phyloP scores from a whole-genome alignment of 768 basidiomycete genomes.

The Kockovaella imperatae region DNA sequence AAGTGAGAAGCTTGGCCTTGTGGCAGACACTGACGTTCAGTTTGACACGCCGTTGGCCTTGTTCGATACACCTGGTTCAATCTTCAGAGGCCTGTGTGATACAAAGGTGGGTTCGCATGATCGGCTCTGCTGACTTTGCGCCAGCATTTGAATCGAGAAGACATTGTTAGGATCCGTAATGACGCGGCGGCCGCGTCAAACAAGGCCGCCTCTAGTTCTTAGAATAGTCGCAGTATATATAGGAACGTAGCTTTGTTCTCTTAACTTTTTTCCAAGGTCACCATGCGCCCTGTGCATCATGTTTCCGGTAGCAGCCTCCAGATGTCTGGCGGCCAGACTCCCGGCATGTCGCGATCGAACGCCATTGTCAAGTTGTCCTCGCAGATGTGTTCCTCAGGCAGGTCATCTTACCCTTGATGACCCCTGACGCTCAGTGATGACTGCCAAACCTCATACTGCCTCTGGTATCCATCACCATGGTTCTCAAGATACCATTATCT shows the following conservation, averaged over 20 bases:
- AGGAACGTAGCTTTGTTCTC: too few species aligned
- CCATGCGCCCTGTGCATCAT: too few species aligned
- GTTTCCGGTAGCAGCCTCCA: too few species aligned
- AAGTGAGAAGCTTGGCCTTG: conserved; percentile 47
- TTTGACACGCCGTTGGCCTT: conserved; percentile 16
- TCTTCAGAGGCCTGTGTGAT: conserved; percentile 18
- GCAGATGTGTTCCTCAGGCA: conserved; percentile 6
- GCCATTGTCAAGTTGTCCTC: conserved; percentile 7
- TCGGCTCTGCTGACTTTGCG: background rate
- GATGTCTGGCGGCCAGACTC: conserved; percentile 9
- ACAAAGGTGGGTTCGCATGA: conserved; percentile 10
- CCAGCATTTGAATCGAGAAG: background rate
- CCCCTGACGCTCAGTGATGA: conserved; percentile 12
- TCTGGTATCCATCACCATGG: conserved; percentile 21
- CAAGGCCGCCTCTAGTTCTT: too few species aligned
- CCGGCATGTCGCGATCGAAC: conserved; percentile 9
- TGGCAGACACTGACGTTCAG: conserved; percentile 52
- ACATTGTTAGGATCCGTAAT: background rate
- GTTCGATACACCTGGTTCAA: conserved; percentile 8
- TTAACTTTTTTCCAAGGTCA: too few species aligned
- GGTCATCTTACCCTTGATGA: background rate
- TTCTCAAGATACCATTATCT: conserved; percentile 18
- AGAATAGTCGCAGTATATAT: too few species aligned
- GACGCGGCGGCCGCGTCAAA: too few species aligned
- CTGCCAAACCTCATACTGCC: conserved; percentile 14